phyloP scores from a whole-genome alignment of 345 rosid species.

The Turnera subulata region DNA sequence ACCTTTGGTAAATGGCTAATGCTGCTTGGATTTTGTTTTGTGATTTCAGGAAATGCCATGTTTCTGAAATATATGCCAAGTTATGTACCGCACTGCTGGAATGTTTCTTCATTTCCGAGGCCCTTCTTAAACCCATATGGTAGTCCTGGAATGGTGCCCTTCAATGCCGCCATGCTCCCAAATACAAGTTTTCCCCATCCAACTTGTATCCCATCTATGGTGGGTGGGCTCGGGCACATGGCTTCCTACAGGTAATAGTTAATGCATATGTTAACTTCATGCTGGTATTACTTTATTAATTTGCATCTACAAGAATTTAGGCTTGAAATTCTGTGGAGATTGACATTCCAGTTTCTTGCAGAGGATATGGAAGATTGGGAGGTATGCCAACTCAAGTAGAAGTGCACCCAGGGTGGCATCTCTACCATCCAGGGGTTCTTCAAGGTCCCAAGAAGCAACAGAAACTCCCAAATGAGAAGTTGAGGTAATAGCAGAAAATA shows the following conservation, averaged over 20 bases:
- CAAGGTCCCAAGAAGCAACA: conserved; percentile 20
- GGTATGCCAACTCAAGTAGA: conserved; percentile 16
- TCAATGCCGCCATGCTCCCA: conserved; percentile 25
- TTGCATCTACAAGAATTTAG: neutral
- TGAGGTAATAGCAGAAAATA: conserved; percentile 18
- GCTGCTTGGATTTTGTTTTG: neutral
- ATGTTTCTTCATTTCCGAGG: conserved; percentile 21
- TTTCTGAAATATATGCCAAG: conserved; percentile 29
- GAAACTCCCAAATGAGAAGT: conserved; percentile 17
- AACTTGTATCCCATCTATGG: conserved; percentile 25
- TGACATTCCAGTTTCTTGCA: conserved; percentile 19
- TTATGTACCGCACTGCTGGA: conserved; percentile 31
- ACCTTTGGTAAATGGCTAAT: no score
- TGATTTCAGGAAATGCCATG: conserved; percentile 28
- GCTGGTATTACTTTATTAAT: neutral
- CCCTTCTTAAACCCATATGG: conserved; percentile 29
- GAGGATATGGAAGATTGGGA: conserved; percentile 29
- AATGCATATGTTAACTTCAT: neutral
- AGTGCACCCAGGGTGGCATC: conserved; percentile 9
- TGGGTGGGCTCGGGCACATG: conserved; percentile 11
- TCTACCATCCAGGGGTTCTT: conserved; percentile 10
- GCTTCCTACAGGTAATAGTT: conserved; percentile 30
- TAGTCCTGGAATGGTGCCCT: conserved; percentile 31
- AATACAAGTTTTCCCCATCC: conserved; percentile 23
- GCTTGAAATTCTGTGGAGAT: neutral